Evolutionary conservation across 2,329 filamentous ascomycete species (phyloP), one percentile per base, ranked within the genome.

Genomic region (Penicillium sp.): DNA sequence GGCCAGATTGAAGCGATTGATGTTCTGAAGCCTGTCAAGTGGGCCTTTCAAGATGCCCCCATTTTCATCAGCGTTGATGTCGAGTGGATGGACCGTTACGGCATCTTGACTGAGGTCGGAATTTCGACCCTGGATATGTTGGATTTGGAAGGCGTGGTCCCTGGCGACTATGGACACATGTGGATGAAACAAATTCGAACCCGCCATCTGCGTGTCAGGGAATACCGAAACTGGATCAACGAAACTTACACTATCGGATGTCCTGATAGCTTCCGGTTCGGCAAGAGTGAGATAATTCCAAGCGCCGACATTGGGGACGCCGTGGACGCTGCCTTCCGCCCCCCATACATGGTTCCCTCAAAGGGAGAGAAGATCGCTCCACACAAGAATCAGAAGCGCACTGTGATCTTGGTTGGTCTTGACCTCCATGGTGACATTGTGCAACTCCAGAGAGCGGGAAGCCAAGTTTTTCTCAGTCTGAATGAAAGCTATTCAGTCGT

Each of bases 11-110:
- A 17, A 26, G 64, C 60, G 2, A 61, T 82, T 34, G 69, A 79
- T 61, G 59, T 77, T 68, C 72, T 0, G 68, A 69, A 2, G 74
- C 74, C 39, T 8, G 33, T 22, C 22, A 45, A 26, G 0, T 76
- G 74, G 51, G 51, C 65, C 0, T 75, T 76, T 45, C 78, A 82
- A 26, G 61, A 67, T 10, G 72, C 76, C n/a, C 76, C 81, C 0
- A 75, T 94, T 7, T 85, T 96, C 58, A 74, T 95, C 51, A 82
- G 79, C 54, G 75, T 97, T 39, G 93, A 98, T 60, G 73, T 93
- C 29, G 93, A 98, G 67, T 82, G 84, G 1, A 87, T 83, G 51
- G 93, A 98, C 66, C 69, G 71, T 21, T 74, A 79, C 39, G 78
- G 81, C 12, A 72, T 76, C 31, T 77, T 97, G 51, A 95, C 90